Base-by-base conservation (phyloP, 345 rosid species). In the Aquilaria yunnanensis region DNA sequence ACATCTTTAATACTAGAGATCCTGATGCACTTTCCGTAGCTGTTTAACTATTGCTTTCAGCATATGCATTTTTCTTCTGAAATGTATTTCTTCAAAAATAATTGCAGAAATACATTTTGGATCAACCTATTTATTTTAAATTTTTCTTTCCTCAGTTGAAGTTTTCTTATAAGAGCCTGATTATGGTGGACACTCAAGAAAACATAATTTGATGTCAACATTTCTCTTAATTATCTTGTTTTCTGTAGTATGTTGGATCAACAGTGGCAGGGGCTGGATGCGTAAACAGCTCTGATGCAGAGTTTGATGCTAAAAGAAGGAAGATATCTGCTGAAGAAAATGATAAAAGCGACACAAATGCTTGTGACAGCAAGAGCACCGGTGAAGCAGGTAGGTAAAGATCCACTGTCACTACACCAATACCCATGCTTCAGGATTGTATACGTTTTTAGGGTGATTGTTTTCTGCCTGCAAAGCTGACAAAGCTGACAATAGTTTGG, bases 251-350 rank as follows among this genome's bases (percentile, higher is more conserved):
- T 66, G 16, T 76, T 59, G 74, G 69, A 37, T 59, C 43, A 57
- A 56, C 47, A 57, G 60, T 71, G 80, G 69, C 16, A 66, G 55
- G 2, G 47, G 46, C 67, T 34, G 66, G 57, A 59, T 59, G 61
- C 73, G 30, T 43, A 9, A 74, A 74, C 47, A 71, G 56, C 64
- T 67, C 70, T 45, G 62, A 70, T 66, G 63, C 47, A 56, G 69
- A 43, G 63, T 58, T 31, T 34, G 70, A 61, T 52, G 13, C 67
- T 11, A 85, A 87, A 80, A 87, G 78, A 75, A 84, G 75, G 72
- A 92, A 84, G 72, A 51, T 78, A 57, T 67, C 66, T 67, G 60
- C 51, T 14, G 67, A 65, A 57, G 85, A 81, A 55, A 37, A 16
- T 57, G 74, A 60, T 46, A 54, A 32, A 9, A 51, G 57, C 47